These are phyloP conservation scores for Taxillus chinensis DNA, from an alignment of 164 flowering plant genomes.

Conservation along the genomic window DNA sequence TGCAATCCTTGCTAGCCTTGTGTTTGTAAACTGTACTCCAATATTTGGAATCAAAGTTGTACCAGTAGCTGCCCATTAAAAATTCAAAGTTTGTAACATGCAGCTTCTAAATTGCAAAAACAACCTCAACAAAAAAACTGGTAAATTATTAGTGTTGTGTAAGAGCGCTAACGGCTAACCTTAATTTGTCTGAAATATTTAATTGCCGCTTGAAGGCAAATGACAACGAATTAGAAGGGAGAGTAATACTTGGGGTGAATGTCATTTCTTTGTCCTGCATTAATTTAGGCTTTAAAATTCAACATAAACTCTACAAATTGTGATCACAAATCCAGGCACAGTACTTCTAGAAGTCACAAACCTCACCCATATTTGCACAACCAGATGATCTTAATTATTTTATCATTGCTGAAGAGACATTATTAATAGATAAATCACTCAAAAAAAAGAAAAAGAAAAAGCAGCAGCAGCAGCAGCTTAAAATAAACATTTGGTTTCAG, in stretches of 20 bases:
- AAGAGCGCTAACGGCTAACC: slow-evolving; percentile 26
- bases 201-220: slow-evolving; percentile 87
- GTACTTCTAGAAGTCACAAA: background rate
- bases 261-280: slow-evolving; percentile 80
- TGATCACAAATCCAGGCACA: too few relatives aligned
- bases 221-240: slow-evolving; percentile 79
- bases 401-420: background rate
- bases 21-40: slow-evolving; percentile 93
- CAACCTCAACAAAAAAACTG: background rate
- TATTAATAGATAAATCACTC: background rate
- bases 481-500: too few relatives aligned
- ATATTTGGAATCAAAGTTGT: slow-evolving; percentile 57
- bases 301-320: background rate
- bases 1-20: slow-evolving; percentile 62
- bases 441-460: too few relatives aligned
- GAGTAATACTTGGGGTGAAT: slow-evolving; percentile 66
- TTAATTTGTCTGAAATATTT: slow-evolving; percentile 71
- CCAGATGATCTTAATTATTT: background rate
- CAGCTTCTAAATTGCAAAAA: background rate
- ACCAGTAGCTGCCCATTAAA: slow-evolving; percentile 57
- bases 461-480: background rate
- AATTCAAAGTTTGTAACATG: background rate
- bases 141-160: background rate
- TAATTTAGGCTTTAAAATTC: slow-evolving; percentile 8
- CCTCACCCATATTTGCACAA: background rate